phyloP scores from a whole-genome alignment of 192 early-diverging fungal genomes.

The Phycomyces nitens region DNA sequence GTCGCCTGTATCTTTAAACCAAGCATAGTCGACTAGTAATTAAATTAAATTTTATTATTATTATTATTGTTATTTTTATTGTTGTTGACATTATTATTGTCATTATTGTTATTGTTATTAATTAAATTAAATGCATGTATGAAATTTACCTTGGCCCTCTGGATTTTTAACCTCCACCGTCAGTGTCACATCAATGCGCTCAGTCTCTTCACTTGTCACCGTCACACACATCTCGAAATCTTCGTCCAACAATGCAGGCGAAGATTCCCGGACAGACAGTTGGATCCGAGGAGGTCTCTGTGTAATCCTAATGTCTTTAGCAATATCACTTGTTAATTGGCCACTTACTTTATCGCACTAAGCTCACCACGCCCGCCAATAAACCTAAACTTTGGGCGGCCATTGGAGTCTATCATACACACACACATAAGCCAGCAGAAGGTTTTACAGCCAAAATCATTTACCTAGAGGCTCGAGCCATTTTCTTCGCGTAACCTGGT shows the following conservation, averaged over 20 bases:
- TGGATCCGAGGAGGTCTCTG: conserved; percentile 61
- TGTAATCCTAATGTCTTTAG: conserved; percentile 36
- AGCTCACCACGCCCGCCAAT: conserved; percentile 57
- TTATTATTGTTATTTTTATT: too few species aligned
- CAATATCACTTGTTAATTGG: neutral
- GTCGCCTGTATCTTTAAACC: neutral
- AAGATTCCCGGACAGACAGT: conserved; percentile 45
- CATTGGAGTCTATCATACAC: neutral
- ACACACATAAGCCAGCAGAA: neutral
- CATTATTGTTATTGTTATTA: too few species aligned
- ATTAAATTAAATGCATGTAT: too few species aligned
- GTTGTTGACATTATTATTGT: too few species aligned
- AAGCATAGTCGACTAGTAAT: neutral
- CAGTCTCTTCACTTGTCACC: conserved; percentile 60
- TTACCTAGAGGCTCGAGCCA: conserved; percentile 15
- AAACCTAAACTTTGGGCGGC: conserved; percentile 20
- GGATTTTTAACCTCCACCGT: conserved; percentile 57
- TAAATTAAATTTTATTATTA: neutral
- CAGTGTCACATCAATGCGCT: conserved; percentile 54
- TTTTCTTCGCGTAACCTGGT: conserved; percentile 23
- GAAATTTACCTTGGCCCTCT: conserved; percentile 36
- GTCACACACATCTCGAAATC: conserved; percentile 56
- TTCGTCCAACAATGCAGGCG: conserved; percentile 71
- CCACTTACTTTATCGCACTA: conserved; percentile 39
- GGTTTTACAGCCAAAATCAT: neutral